Evolutionary conservation across 352 stramenopile genomes (phyloP).

Genomic region (Pythium rhizo-oryzae): DNA sequence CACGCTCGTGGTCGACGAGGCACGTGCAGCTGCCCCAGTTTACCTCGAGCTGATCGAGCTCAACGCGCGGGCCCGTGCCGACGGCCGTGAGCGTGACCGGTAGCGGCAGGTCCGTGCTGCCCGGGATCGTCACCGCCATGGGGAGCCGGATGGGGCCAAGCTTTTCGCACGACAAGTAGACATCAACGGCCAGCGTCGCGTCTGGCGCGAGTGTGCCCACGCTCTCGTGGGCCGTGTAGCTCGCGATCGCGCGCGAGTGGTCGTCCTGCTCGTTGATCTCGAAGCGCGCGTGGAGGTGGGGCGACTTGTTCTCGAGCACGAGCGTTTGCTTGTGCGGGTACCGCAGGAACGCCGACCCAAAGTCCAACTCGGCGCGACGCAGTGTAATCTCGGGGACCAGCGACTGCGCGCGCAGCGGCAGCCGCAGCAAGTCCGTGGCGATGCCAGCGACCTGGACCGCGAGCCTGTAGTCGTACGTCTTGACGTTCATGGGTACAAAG

Average conservation of each 20-base stretch:
- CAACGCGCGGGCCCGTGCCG: constrained; percentile 85
- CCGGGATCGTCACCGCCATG: constrained; percentile 82
- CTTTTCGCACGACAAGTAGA: constrained; percentile 90
- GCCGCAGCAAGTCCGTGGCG: constrained; percentile 85
- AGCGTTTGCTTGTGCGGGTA: constrained; percentile 92
- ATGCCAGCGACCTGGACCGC: constrained; percentile 92
- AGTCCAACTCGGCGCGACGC: constrained; percentile 78
- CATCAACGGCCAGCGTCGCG: constrained; percentile 62
- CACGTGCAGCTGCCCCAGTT: constrained; percentile 93
- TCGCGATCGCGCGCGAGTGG: constrained; percentile 81
- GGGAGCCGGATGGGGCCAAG: constrained; percentile 91
- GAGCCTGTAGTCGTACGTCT: constrained; percentile 92
- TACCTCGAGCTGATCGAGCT: constrained; percentile 78
- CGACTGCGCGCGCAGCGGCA: constrained; percentile 91
- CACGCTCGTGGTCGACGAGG: constrained; percentile 76
- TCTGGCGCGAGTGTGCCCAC: constrained; percentile 67
- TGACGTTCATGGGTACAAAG: constrained; percentile 90
- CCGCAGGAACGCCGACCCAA: constrained; percentile 90
- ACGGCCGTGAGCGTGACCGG: constrained; percentile 84
- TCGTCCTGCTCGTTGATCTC: constrained; percentile 91
- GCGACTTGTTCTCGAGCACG: constrained; percentile 86
- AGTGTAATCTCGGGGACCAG: constrained; percentile 81
- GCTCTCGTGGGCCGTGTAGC: constrained; percentile 69
- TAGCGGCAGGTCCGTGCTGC: constrained; percentile 89
- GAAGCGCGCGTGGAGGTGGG: constrained; percentile 81